Evolutionary conservation across 495 filamentous ascomycete genomes (phyloP), one percentile per base, ranked within the genome.

Genomic region (Cudoniella acicularis): DNA sequence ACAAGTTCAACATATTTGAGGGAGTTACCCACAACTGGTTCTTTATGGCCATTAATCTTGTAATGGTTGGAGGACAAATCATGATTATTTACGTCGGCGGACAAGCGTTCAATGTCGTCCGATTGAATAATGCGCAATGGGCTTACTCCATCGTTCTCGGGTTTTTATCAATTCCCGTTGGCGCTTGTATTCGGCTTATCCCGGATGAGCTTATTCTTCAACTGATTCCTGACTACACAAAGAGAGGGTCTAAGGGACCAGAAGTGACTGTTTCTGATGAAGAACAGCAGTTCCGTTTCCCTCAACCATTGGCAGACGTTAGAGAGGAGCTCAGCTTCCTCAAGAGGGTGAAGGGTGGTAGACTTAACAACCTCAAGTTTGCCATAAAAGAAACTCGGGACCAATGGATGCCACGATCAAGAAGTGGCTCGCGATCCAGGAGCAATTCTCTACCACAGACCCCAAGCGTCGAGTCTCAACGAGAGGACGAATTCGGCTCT

Each of bases 321-420:
- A 77, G 85, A 24, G 87, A 92, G 64, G 87, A 96, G 64, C 79
- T 96, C 47, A 82, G 82, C 40, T 97, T 96, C 76, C 79, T 98
- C 68, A 96, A 92, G 77, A 90, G 81, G 61, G 79, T 97, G 61
- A 92, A 92, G 65, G 95, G 94, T 60, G 95, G 95, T 25, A 90
- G 94, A 56, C 73, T 98, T 49, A 92, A 87, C 70, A 84, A 90
- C 60, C 80, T 98, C 61, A 89, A 86, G 65, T 95, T 96, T 72
- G 89, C 87, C 61, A 79, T 96, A 45, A 80, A 87, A 65, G 85
- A 96, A 70, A 89, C 91, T 8, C 79, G 81, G 30, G 85, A 95
- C 67, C 81, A 83, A 49, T 78, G 94, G 54, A 71, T 92, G 42
- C 81, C 86, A 47, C 81, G 83, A 50, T 88, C 85, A 26, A 80